Base-by-base conservation (phyloP, 331 rosid species). In the Quercus tomentella region DNA sequence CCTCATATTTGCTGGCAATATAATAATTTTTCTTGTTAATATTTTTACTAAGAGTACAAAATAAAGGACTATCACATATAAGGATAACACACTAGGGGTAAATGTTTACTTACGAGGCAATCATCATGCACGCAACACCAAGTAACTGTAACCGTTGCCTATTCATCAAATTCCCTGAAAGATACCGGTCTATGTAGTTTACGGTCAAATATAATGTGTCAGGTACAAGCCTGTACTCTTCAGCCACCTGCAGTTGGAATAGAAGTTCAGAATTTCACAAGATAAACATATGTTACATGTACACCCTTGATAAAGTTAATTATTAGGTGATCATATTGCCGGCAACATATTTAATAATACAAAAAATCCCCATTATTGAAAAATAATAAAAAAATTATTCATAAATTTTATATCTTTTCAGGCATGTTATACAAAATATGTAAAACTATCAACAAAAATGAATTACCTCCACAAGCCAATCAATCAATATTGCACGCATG, bases 61-160 rank as follows among this genome's bases (percentile, higher is more conserved):
- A 70, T 41, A 26, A 51, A 35, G n/a, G 25, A 9, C 58, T n/a
- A 33, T 66, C 80, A 17, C 35, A 67, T 68, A 5, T 31, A 23
- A 60, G 68, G 60, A 16, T 41, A 70, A 70, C 23, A 56, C 17
- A 70, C 3, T 21, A 7, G 17, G 0, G 2, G 21, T 58, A 14
- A 56, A 23, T 22, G 57, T 15, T 56, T 73, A 43, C 98, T 90
- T 92, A 94, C 98, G 98, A 94, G 76, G 98, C 98, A 89, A 94
- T 90, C 98, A 94, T 94, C 98, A 94, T 94, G 79, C 92, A 94
- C 70, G 97, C 97, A 61, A 94, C 96, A 35, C 98, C 98, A n/a
- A 94, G 96, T 86, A 94, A 80, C 84, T 94, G 98, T 77, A 94
- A 71, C 49, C 83, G 85, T 80, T 94, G 97, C 56, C 98, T 84